Evolutionary conservation across 2,329 filamentous ascomycete species (phyloP).

Genomic region (Daldinia sp.): DNA sequence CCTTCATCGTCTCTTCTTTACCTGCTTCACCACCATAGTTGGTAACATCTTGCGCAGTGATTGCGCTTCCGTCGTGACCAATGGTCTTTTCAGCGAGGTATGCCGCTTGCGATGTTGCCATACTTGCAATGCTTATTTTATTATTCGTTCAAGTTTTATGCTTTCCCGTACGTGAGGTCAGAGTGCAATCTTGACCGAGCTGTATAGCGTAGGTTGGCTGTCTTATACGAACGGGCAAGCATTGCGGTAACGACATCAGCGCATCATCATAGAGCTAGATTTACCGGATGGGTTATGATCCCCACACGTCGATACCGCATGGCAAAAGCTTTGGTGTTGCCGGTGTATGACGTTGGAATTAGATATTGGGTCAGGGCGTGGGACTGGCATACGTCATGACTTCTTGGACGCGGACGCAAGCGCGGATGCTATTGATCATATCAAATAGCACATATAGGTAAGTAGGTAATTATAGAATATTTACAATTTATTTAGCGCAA

Average conservation of each 20-base stretch:
- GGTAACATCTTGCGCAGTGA: conserved; percentile 75
- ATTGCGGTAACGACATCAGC: conserved; percentile 33
- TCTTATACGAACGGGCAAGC: neutral
- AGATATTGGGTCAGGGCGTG: conserved; percentile 3
- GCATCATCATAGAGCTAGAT: conserved; percentile 31
- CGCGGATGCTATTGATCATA: neutral
- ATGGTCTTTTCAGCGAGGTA: conserved; percentile 73
- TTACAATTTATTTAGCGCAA: too few relatives aligned
- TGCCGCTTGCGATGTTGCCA: conserved; percentile 75
- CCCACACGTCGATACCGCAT: conserved; percentile 11
- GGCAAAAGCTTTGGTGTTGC: conserved; percentile 9
- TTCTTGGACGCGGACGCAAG: conserved; percentile 4
- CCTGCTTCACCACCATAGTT: conserved; percentile 66
- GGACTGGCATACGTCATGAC: conserved; percentile 38
- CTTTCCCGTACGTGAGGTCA: neutral
- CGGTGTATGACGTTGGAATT: conserved; percentile 39
- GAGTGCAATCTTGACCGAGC: neutral
- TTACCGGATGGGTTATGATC: conserved; percentile 10
- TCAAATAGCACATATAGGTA: too few relatives aligned
- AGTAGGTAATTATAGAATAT: too few relatives aligned
- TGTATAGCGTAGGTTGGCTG: neutral
- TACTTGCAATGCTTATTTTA: conserved; percentile 49
- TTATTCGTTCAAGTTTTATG: neutral
- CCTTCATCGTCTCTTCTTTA: conserved; percentile 76
- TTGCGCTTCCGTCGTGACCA: conserved; percentile 74